phyloP scores from a whole-genome alignment of 352 stramenopile species.

The Aphanomyces stellatus region DNA sequence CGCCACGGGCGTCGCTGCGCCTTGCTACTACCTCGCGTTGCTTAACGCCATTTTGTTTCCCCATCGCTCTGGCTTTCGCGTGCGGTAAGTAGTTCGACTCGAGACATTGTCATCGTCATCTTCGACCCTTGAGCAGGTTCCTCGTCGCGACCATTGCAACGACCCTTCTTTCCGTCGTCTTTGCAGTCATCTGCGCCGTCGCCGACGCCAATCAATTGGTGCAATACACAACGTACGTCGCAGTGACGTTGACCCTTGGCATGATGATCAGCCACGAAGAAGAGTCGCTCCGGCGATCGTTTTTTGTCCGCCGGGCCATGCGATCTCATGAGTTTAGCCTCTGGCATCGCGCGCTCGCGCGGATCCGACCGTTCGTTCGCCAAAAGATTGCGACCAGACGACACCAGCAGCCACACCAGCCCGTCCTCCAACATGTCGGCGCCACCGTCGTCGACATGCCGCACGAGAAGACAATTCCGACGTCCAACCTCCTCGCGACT shows the following conservation, averaged over 20 bases:
- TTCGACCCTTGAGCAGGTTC: constrained; percentile 15
- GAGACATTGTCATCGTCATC: not conserved
- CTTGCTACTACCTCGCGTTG: constrained; percentile 36
- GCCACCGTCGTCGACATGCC: not conserved
- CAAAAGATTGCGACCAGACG: constrained; percentile 1
- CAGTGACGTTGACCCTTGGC: constrained; percentile 27
- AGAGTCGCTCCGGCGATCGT: constrained; percentile 38
- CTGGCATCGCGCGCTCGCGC: not conserved
- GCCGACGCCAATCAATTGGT: not conserved
- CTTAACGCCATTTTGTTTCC: constrained; percentile 39
- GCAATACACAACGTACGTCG: constrained; percentile 30
- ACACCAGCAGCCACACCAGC: not conserved
- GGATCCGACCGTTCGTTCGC: not conserved
- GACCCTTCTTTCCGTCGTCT: constrained; percentile 7
- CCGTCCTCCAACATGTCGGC: not conserved
- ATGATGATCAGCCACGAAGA: constrained; percentile 49
- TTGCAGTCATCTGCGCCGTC: constrained; percentile 13
- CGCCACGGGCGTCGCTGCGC: constrained; percentile 21
- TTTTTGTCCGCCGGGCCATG: constrained; percentile 36
- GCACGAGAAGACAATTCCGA: not conserved
- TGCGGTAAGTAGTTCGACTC: constrained; percentile 12
- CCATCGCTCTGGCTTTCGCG: constrained; percentile 33
- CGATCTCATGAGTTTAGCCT: constrained; percentile 31
- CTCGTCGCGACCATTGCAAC: constrained; percentile 28
- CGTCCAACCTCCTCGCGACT: constrained; percentile 8